Base-by-base conservation (phyloP, 73 alveolate species). In the Paramecium caudatum region DNA sequence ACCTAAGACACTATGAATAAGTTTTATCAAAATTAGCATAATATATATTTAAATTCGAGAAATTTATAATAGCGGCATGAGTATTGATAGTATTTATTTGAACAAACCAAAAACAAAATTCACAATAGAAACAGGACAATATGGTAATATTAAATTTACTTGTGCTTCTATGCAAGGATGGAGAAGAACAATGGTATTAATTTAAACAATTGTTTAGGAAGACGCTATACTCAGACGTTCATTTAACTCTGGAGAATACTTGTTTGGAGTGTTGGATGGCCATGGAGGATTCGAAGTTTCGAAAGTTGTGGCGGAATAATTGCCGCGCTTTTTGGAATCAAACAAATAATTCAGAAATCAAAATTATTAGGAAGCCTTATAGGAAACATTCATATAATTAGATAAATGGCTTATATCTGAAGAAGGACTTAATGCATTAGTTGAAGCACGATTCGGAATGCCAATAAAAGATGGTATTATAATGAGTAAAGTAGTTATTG, bases 231-330 rank as follows among this genome's bases (percentile, higher is more conserved):
- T 74, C 21, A 36, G 19, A 39, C 47, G 43, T 39, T 21, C 9
- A 27, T 34, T 74, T 12, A 21, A 41, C 16, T 19, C 47, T 16
- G 49, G 47, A 27, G 88, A 27, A 30, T 41, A 37, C 37, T 19
- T 96, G 33, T 96, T 93, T 92, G 98, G 98, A 4, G 94, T 96
- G 6, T 95, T 95, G 47, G 99, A 96, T 92, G 99, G 99, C 5
- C 99, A 96, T 70, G 99, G 99, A 1, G 99, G 99, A 32, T 61
- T 82, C 17, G 99, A 96, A 90, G 99, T 93, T 21, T 97, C 99
- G 0, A 48, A 80, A 30, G 95, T 50, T 68, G 93, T 91, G 7
- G 16, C 69, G 25, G 43, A 45, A 36, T 23, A 74, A 16, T 74
- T 74, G 25, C 88, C 88, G 88, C 88, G 43, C 65, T 74, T 74